phyloP scores from a whole-genome alignment of 2,329 filamentous ascomycete species.

The Hymenotorrendiella dingleyae region DNA sequence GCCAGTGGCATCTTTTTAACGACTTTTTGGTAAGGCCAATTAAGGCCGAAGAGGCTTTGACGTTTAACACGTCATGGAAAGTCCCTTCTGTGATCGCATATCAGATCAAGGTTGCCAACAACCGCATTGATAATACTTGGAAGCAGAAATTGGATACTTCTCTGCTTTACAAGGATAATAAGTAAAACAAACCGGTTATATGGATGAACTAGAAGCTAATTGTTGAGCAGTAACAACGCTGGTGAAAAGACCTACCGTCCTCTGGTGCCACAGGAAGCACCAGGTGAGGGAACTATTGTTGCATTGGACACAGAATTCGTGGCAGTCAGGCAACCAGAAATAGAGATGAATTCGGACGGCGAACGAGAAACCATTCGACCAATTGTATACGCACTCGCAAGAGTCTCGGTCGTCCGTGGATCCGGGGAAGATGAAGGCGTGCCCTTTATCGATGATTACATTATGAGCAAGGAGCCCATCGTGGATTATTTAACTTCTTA shows the following conservation, averaged over 20 bases:
- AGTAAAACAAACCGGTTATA: too few relatives aligned
- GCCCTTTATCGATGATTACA: conserved; percentile 97
- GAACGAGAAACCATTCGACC: conserved; percentile 88
- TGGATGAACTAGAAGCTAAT: too few relatives aligned
- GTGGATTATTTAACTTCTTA: conserved; percentile 94
- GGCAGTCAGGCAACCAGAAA: conserved; percentile 83
- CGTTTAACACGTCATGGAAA: conserved; percentile 91
- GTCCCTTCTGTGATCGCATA: conserved; percentile 81
- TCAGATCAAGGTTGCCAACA: conserved; percentile 74
- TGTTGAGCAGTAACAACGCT: conserved; percentile 36
- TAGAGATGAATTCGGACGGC: conserved; percentile 92
- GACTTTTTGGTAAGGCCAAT: conserved; percentile 88
- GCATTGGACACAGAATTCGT: conserved; percentile 97
- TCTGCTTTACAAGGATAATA: conserved; percentile 69
- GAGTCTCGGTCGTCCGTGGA: conserved; percentile 84
- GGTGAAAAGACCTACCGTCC: conserved; percentile 52
- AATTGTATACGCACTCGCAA: conserved; percentile 83
- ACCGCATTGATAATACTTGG: conserved; percentile 81
- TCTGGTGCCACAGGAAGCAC: conserved; percentile 58
- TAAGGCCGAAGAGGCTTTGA: conserved; percentile 74
- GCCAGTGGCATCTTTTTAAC: conserved; percentile 94
- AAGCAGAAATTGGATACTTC: conserved; percentile 78
- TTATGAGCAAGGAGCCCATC: conserved; percentile 81
- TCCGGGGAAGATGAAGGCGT: conserved; percentile 69
- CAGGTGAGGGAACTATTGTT: conserved; percentile 66